Base-by-base conservation (phyloP, 164 flowering plant genomes). In the Vitis cinerea region DNA sequence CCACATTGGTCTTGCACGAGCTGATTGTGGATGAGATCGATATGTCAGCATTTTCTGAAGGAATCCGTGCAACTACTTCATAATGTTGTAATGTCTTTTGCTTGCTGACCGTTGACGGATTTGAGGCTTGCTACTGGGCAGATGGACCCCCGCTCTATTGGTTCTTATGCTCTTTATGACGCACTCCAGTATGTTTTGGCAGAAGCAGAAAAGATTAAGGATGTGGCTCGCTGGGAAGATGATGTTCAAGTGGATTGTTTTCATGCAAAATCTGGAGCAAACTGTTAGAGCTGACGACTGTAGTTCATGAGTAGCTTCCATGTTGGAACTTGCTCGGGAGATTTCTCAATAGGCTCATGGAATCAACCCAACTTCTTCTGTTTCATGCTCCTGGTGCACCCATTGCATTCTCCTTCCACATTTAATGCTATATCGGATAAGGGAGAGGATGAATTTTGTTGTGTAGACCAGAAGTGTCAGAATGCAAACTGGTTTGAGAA, bases 301-400 rank as follows among this genome's bases (percentile, higher is more conserved):
- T 82, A 91, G 96, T 77, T 95, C 99, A 61, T 93, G 98, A 78
- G 85, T 91, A 16, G 92, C 92, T 78, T 94, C 90, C 51, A 95
- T 95, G 92, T 72, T 95, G 78, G 99, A 95, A 83, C 97, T 95
- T 81, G 96, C 97, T 75, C 89, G 97, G 70, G 96, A 85, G 9
- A 67, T 86, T 82, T 93, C 98, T 75, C 99, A 95, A 19, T 93
- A 93, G 98, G 97, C 97, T 67, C 97, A 91, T 82, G 97, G 97
- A 47, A 90, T 91, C 58, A 93, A 87, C 27, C 27, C 27, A 23
- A 23, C 27, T 23, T 23, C 27, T 37, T 37, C 44, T 37, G 44
- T 3, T 37, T 37, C 44, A 27, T 60, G 49, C 49, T 72, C 10
- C 12, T 65, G 23, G 50, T 59, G 60, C 80, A 75, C 58, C 66